Conservation (phyloP, 2,329 filamentous ascomycete species). For the Fusarium sp. region DNA sequence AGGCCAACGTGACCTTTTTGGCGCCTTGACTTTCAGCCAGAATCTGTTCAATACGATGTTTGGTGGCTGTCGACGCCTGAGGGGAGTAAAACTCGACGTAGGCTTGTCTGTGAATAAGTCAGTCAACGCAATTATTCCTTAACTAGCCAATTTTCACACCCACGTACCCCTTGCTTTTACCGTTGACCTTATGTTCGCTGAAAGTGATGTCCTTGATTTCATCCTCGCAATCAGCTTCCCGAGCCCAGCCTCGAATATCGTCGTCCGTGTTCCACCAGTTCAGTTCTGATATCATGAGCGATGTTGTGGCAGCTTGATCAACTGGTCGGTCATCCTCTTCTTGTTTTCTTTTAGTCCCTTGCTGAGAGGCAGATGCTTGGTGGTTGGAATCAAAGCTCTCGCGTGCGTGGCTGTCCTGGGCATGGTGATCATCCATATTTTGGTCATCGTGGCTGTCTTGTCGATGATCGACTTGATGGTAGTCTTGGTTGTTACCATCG, state of each 20-base stretch:
- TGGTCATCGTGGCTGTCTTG: slow-evolving; percentile 52
- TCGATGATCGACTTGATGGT: slow-evolving; percentile 44
- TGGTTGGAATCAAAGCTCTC: slow-evolving; percentile 55
- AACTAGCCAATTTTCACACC: background rate
- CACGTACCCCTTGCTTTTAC: slow-evolving; percentile 92
- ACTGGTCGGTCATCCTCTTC: slow-evolving; percentile 68
- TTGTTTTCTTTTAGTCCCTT: slow-evolving; percentile 71
- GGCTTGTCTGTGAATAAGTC: slow-evolving; percentile 65
- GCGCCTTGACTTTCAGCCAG: slow-evolving; percentile 60
- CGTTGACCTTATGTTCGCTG: slow-evolving; percentile 98
- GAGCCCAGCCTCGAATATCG: slow-evolving; percentile 88
- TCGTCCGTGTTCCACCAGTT: slow-evolving; percentile 99
- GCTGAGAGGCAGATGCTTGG: slow-evolving; percentile 49
- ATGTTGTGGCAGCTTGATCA: slow-evolving; percentile 71
- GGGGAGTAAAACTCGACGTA: slow-evolving; percentile 87
- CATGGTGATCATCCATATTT: slow-evolving; percentile 55
- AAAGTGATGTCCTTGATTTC: slow-evolving; percentile 95
- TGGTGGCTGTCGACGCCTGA: slow-evolving; percentile 86
- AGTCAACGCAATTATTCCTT: slow-evolving; percentile 12
- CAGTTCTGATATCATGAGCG: slow-evolving; percentile 87
- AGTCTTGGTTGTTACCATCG: slow-evolving; percentile 37
- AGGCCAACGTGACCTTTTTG: slow-evolving; percentile 80
- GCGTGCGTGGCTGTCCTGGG: slow-evolving; percentile 52
- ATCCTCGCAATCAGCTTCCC: slow-evolving; percentile 81
- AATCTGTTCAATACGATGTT: slow-evolving; percentile 80